These are phyloP conservation scores for Trypanosoma scelopori DNA, from an alignment of 208 protist species.

Conservation along the genomic window DNA sequence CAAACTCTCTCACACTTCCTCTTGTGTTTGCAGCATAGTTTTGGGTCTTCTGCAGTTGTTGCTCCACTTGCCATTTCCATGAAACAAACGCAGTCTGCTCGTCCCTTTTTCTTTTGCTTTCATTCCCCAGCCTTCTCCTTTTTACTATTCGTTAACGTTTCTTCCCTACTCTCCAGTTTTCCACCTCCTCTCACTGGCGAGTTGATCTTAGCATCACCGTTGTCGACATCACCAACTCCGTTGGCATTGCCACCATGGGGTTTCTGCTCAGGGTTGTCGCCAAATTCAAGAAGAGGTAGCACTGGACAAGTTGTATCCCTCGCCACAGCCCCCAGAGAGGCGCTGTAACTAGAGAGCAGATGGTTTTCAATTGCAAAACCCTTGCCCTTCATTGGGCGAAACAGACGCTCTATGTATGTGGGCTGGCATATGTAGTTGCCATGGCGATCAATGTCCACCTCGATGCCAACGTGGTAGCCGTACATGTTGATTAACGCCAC, in stretches of 20 bases:
- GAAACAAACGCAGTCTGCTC: too few relatives aligned
- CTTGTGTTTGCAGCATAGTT: too few relatives aligned
- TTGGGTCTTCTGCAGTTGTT: too few relatives aligned
- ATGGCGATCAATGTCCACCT: constrained; percentile 86
- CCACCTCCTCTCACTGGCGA: too few relatives aligned
- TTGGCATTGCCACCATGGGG: neutral
- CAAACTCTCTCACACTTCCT: too few relatives aligned
- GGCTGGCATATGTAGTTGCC: constrained; percentile 91
- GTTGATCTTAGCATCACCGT: too few relatives aligned
- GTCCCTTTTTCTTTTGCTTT: too few relatives aligned
- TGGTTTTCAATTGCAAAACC: constrained; percentile 74
- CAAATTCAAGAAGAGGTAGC: constrained; percentile 29
- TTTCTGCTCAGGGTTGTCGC: neutral
- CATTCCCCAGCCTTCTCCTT: too few relatives aligned
- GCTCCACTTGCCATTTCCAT: too few relatives aligned
- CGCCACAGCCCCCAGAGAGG: constrained; percentile 73
- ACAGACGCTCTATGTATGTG: constrained; percentile 83
- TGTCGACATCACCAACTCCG: too few relatives aligned
- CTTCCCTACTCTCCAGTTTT: too few relatives aligned
- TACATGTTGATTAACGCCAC: constrained; percentile 68
- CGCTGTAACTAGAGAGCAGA: constrained; percentile 64
- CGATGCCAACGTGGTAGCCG: constrained; percentile 79
- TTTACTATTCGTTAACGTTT: too few relatives aligned
- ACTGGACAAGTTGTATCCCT: constrained; percentile 40
- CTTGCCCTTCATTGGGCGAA: constrained; percentile 68